Conservation (phyloP, 192 early-diverging fungal species). For the Backusella parvicylindrica region DNA sequence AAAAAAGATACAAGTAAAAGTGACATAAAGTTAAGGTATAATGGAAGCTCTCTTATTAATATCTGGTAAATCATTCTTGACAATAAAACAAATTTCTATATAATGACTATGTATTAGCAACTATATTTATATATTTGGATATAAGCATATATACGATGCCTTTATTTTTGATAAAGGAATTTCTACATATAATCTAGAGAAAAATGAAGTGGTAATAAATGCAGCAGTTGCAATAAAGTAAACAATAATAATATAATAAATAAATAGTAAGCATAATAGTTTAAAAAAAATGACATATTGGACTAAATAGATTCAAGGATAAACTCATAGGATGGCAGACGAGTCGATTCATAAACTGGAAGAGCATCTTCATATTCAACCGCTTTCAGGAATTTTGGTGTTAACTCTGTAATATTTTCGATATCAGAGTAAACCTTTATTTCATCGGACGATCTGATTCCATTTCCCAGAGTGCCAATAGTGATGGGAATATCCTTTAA, state of each 20-base stretch:
- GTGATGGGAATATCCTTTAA: conserved; percentile 10
- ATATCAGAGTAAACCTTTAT: background rate
- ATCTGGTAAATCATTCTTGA: background rate
- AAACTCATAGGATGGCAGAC: conserved; percentile 8
- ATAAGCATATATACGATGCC: background rate
- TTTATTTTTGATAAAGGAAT: background rate
- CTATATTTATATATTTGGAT: background rate
- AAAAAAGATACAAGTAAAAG: too few species aligned
- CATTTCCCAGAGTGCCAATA: conserved; percentile 17
- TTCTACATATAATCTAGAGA: background rate
- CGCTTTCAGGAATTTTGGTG: background rate
- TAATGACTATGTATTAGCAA: background rate
- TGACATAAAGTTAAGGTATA: too few species aligned
- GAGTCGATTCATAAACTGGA: conserved; percentile 1
- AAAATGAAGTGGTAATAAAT: background rate
- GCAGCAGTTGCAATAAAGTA: too few species aligned
- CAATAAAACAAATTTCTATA: background rate
- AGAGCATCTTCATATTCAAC: conserved; percentile 13
- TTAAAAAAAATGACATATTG: background rate
- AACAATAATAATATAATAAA: background rate
- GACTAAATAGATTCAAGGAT: background rate
- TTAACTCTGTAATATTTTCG: background rate
- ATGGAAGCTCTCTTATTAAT: too few species aligned
- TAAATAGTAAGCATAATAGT: background rate
- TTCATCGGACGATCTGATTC: conserved; percentile 11